Conservation (phyloP, 1,284 basidiomycete species). For the Leccinum variabile region DNA sequence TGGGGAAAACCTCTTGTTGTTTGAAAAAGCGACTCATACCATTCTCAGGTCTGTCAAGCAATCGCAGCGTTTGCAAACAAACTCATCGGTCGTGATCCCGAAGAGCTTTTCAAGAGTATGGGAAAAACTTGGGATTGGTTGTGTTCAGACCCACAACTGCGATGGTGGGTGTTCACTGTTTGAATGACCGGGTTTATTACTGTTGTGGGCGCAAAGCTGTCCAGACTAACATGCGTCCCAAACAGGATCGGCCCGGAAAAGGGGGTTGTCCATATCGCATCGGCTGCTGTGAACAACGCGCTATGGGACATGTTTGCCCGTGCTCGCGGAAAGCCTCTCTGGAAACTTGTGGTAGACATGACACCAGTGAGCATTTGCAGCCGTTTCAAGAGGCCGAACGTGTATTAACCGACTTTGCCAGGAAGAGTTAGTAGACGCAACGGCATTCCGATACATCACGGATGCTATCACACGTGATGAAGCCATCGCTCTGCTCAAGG, state of each 20-base stretch:
- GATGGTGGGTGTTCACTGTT: conserved; percentile 61
- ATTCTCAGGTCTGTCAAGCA: conserved; percentile 70
- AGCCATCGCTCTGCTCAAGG: conserved; percentile 80
- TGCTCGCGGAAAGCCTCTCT: conserved; percentile 74
- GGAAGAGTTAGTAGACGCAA: conserved; percentile 85
- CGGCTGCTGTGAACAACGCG: conserved; percentile 79
- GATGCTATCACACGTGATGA: conserved; percentile 92
- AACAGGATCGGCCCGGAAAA: conserved; percentile 85
- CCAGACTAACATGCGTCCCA: conserved; percentile 3
- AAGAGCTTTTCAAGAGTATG: conserved; percentile 87
- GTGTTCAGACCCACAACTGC: conserved; percentile 82
- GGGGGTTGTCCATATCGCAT: conserved; percentile 82
- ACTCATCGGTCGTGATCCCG: conserved; percentile 82
- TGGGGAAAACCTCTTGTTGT: neutral
- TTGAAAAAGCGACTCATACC: conserved; percentile 2
- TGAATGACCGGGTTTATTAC: neutral
- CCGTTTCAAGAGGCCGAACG: neutral
- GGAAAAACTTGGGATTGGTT: conserved; percentile 80
- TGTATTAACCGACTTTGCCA: conserved; percentile 27
- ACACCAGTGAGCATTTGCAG: conserved; percentile 56
- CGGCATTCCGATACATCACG: conserved; percentile 90
- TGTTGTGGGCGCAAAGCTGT: neutral
- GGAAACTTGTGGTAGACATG: conserved; percentile 85
- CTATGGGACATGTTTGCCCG: conserved; percentile 85
- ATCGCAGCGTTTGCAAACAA: conserved; percentile 78